Evolutionary conservation across 2,329 filamentous ascomycete species (phyloP), one percentile per base, ranked within the genome.

Genomic region (Westerdykella ornata): DNA sequence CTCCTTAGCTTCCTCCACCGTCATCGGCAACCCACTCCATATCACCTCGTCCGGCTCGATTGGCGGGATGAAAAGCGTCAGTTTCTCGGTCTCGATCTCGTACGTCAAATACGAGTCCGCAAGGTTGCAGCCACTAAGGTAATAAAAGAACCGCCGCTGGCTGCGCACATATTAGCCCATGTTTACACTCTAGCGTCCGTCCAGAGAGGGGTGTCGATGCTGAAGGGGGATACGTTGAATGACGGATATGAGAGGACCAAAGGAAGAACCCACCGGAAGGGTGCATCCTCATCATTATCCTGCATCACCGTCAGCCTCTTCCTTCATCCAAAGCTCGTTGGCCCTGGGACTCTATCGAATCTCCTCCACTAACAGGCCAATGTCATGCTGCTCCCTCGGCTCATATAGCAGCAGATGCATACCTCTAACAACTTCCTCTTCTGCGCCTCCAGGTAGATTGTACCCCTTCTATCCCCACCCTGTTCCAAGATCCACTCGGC

Each of bases 121-220:
- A 20, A 94, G 75, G 47, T 81, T 76, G 60, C 82, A 94, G 54
- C 92, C 92, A 17, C 87, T 90, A 34, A 97, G 74, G 68, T 98
- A 98, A 77, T 85, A 96, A 72, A 98, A 98, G 66, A 81, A 86
- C 41, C 92, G 83, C 48, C 89, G 85, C 69, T 96, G 89, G 51
- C 87, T 88, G 33, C 38, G 52, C 33, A 14, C 17, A 17, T 19
- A 18, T 29, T 31, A 18, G 35, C 19, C 14, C 12, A 14, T 36
- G 18, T 16, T 3, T 28, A 11, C 14, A 41, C 7, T 9, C 8
- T 20, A 14, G 14, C 12, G 11, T 15, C 8, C 41, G 12, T 22
- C 5, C 8, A 13, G 13, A n/a, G 37, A 13, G 13, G n/a, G n/a
- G n/a, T n/a, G n/a, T n/a, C n/a, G n/a, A n/a, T n/a, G n/a, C n/a